Conservation (phyloP, 306 rosid species). For the Crotalaria pallida region DNA sequence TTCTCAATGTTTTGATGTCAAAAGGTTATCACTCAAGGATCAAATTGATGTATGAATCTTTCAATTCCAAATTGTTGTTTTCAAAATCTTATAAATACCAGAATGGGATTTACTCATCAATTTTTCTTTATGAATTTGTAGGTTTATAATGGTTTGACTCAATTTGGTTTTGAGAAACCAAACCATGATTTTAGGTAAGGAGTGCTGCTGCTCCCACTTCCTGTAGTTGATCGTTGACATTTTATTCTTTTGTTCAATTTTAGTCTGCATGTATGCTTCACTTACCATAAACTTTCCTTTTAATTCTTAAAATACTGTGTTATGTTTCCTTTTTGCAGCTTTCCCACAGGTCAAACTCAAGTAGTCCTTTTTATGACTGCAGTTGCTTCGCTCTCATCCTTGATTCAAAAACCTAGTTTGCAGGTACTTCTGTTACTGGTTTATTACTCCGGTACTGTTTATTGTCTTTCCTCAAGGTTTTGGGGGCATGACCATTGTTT, state of each 20-base stretch:
- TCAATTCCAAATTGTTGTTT: background rate
- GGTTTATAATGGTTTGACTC: conserved; percentile 93
- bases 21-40: background rate
- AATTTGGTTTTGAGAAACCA: conserved; percentile 67
- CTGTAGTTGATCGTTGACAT: conserved; percentile 9
- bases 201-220: background rate
- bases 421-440: conserved; percentile 40
- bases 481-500: conserved; percentile 18
- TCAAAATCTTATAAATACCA: background rate
- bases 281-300: conserved; percentile 5
- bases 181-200: conserved; percentile 64
- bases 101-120: background rate
- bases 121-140: conserved; percentile 34
- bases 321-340: conserved; percentile 46
- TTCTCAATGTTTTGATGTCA: background rate
- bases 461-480: background rate
- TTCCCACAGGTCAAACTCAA: conserved; percentile 58
- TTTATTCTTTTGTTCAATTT: background rate
- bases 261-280: conserved; percentile 1
- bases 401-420: conserved; percentile 65
- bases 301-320: conserved; percentile 6
- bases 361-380: conserved; percentile 76
- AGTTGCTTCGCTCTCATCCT: conserved; percentile 73
- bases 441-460: conserved; percentile 13
- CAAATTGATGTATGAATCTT: background rate